phyloP scores from a whole-genome alignment of 257 asterid species.

The Jacaranda mimosifolia region DNA sequence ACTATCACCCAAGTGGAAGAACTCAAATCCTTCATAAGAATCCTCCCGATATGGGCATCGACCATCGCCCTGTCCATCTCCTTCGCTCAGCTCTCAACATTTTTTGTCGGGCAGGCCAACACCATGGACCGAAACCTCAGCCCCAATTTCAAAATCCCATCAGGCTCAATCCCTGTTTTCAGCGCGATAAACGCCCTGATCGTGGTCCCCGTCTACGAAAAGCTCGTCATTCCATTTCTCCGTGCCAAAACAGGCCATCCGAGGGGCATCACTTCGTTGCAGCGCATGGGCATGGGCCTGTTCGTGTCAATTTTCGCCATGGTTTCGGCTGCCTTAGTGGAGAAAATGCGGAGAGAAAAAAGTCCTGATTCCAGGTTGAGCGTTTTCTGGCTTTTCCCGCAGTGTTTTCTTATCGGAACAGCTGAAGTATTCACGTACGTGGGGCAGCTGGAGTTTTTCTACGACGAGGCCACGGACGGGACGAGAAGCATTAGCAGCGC shows the following conservation, averaged over 20 bases:
- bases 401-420: slow-evolving; percentile 59
- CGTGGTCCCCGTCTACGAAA: slow-evolving; percentile 66
- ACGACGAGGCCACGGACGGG: slow-evolving; percentile 71
- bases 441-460: slow-evolving; percentile 74
- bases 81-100: slow-evolving; percentile 63
- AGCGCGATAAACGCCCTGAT: slow-evolving; percentile 59
- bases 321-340: slow-evolving; percentile 58
- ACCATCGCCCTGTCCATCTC: slow-evolving; percentile 69
- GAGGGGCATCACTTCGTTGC: slow-evolving; percentile 70
- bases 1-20: slow-evolving; percentile 77
- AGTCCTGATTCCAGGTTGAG: neutral
- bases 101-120: slow-evolving; percentile 65
- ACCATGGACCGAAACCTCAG: slow-evolving; percentile 48
- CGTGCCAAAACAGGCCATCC: slow-evolving; percentile 61
- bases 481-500: slow-evolving; percentile 73
- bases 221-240: slow-evolving; percentile 51
- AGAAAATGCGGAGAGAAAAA: slow-evolving; percentile 49
- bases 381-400: slow-evolving; percentile 70
- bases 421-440: slow-evolving; percentile 73
- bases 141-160: slow-evolving; percentile 56
- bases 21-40: slow-evolving; percentile 59
- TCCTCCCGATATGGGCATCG: slow-evolving; percentile 67
- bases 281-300: slow-evolving; percentile 64
- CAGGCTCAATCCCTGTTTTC: slow-evolving; percentile 62
- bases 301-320: slow-evolving; percentile 62